Conservation (phyloP, 75 land plant species). For the Cryptomeria japonica region DNA sequence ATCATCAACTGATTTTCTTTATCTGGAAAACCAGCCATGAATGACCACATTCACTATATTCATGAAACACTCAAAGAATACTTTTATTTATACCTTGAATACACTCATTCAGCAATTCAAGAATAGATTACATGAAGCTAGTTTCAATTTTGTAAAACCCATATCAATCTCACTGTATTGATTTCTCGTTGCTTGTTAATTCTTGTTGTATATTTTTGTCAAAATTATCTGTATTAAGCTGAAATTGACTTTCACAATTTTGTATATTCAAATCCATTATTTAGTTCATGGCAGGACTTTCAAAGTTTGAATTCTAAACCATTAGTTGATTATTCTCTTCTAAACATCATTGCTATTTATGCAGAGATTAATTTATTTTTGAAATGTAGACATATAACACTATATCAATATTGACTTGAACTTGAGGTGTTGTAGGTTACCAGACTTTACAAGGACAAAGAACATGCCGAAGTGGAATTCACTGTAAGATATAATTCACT, state of each 20-base stretch:
- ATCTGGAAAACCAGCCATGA: not conserved
- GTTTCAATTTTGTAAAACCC: not conserved
- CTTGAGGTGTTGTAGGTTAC: slow-evolving; percentile 49
- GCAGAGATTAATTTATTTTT: not conserved
- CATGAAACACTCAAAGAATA: not conserved
- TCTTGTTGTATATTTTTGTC: not conserved
- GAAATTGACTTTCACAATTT: not conserved
- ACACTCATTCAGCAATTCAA: not conserved
- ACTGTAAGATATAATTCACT: slow-evolving; percentile 48
- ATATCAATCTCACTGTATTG: not conserved
- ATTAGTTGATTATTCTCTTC: not conserved
- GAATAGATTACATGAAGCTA: not conserved
- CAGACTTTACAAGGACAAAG: slow-evolving; percentile 80
- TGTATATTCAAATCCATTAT: not conserved
- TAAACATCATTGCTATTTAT: not conserved
- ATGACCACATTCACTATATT: not conserved
- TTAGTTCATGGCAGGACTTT: not conserved
- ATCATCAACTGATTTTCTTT: not conserved
- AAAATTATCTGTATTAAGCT: not conserved
- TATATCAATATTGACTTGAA: not conserved
- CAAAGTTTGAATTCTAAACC: not conserved
- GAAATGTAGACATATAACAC: not conserved
- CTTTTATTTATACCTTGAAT: not conserved
- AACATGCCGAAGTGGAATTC: slow-evolving; percentile 88
- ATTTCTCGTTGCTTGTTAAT: not conserved